Evolutionary conservation across 768 basidiomycete genomes (phyloP).

Genomic region (Exidia glandulosa): DNA sequence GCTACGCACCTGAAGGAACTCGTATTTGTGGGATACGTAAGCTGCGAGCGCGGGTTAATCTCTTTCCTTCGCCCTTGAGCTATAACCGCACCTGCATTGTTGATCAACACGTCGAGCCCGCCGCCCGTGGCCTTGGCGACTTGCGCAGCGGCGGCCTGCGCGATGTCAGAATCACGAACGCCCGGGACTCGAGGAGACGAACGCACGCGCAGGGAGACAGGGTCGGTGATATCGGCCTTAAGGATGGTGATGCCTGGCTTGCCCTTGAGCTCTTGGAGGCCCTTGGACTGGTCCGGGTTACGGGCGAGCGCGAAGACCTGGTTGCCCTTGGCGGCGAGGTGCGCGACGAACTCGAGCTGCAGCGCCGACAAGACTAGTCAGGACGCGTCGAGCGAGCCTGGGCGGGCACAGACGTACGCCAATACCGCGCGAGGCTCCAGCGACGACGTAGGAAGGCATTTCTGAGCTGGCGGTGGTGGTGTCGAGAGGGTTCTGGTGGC

Average conservation of each 20-base stretch:
- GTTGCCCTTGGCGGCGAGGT: neutral
- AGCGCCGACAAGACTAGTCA: neutral
- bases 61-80: too few relatives aligned
- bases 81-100: slow-evolving; percentile 31
- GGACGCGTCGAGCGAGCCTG: neutral
- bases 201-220: neutral
- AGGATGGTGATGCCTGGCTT: neutral
- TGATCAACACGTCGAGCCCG: slow-evolving; percentile 26
- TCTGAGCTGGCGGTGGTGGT: neutral
- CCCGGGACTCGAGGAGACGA: neutral
- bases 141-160: slow-evolving; percentile 7
- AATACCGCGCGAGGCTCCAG: neutral
- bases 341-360: neutral
- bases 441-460: neutral
- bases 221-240: neutral
- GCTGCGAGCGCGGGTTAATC: neutral
- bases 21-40: neutral
- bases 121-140: slow-evolving; percentile 13
- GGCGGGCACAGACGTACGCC: neutral
- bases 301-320: neutral
- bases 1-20: neutral
- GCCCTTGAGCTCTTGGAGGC: neutral
- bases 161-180: neutral
- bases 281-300: neutral
- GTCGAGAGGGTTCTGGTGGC: neutral